Evolutionary conservation across 169 alveolate species (phyloP), one percentile per base, ranked within the genome.

Genomic region (Ichthyophthirius multifiliis): DNA sequence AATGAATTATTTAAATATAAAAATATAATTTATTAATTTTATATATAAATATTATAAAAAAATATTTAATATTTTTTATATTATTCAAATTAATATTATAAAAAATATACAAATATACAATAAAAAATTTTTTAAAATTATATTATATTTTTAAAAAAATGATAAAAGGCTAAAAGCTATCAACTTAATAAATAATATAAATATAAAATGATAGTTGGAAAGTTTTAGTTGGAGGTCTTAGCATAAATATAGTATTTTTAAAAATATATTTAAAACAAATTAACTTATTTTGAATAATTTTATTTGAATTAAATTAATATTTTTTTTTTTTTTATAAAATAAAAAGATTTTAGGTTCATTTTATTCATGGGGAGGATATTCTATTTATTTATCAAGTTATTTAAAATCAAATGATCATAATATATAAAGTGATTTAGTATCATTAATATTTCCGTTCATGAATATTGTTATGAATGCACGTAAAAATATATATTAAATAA

Each of bases 311-410:
- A n/a, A 3, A 55, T 23, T 18, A 5, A 5, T 23, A 4, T 10
- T 9, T 5, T 18, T 10, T 37, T 2, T 0, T 41, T 67, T 10
- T 37, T 37, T n/a, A 34, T n/a, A 15, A 18, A 13, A 5, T 34
- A 37, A 67, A 67, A 39, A 67, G 77, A 39, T 67, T 4, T 18
- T 67, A 67, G 77, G 77, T 41, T 67, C 77, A 1, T 67, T 67
- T 39, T 67, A 67, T 30, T 67, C 77, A 1, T 67, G 43, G 39
- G 77, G 77, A 41, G 77, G 64, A 23, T 67, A 67, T 67, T 67
- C 77, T 18, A 67, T 67, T 67, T 67, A 67, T n/a, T 41, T 39
- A 5, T 35, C 77, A 4, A 34, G 55, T 15, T 67, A 67, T 41
- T 37, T 67, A 18, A 67, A 67, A 20, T 32, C 77, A 35, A 34